Evolutionary conservation across 2,329 filamentous ascomycete genomes (phyloP).

Genomic region (Lojkania enalia): DNA sequence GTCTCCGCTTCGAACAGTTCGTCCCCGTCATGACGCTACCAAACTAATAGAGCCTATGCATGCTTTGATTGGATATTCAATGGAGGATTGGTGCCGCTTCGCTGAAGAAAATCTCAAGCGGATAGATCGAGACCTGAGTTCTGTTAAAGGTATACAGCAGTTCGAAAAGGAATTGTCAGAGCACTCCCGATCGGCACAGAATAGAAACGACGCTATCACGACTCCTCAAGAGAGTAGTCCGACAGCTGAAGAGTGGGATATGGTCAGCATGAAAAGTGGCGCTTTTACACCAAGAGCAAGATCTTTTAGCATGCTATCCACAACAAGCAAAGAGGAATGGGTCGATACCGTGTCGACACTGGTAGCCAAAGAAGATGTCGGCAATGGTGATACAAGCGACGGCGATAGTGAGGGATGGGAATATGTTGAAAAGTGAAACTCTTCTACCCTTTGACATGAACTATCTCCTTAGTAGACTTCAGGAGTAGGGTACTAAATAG

Average conservation of each 20-base stretch:
- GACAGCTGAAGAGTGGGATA: conserved; percentile 16
- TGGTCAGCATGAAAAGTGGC: conserved; percentile 16
- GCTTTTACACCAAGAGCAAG: conserved; percentile 5
- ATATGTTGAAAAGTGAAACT: no score
- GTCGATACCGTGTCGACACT: conserved; percentile 16
- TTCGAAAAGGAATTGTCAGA: conserved; percentile 18
- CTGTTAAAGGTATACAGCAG: conserved; percentile 12
- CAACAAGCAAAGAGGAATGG: conserved; percentile 11
- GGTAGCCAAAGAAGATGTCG: conserved; percentile 8
- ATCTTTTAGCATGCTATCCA: conserved; percentile 1
- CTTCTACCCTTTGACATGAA: no score
- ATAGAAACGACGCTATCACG: background rate
- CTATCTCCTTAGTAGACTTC: no score
- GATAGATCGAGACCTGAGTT: conserved; percentile 11
- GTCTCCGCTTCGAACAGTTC: background rate
- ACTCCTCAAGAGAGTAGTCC: background rate
- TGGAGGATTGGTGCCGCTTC: conserved; percentile 7
- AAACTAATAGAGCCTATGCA: background rate
- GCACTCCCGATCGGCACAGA: background rate
- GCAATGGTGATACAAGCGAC: conserved; percentile 1
- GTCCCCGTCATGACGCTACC: background rate
- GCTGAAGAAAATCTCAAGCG: conserved; percentile 4
- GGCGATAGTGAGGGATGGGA: conserved; percentile 14
- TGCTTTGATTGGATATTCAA: no score
- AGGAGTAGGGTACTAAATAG: no score